phyloP scores from a whole-genome alignment of 2,329 filamentous ascomycete genomes.

The Penicillium occitanis region DNA sequence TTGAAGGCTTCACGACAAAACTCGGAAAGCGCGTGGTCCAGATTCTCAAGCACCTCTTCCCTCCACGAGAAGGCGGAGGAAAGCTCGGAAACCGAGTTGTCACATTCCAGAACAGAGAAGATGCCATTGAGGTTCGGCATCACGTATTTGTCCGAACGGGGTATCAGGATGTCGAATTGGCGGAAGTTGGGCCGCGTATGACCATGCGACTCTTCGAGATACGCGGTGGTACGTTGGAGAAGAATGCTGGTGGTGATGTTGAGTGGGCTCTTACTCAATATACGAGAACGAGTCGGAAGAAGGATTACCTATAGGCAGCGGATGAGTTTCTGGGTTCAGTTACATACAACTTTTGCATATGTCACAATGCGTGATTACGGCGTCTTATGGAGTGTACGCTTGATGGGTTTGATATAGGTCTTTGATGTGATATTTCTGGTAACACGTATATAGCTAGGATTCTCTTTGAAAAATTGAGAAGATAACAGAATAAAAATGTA shows the following conservation, averaged over 20 bases:
- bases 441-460: neutral
- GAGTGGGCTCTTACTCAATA: slow-evolving; percentile 98
- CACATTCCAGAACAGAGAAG: slow-evolving; percentile 89
- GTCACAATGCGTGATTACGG: slow-evolving; percentile 16
- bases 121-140: slow-evolving; percentile 84
- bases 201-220: slow-evolving; percentile 98
- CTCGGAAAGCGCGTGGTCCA: slow-evolving; percentile 82
- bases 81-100: slow-evolving; percentile 88
- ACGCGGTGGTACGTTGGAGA: slow-evolving; percentile 83
- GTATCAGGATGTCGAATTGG: slow-evolving; percentile 83
- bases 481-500: neutral
- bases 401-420: slow-evolving; percentile 1
- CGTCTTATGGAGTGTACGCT: slow-evolving; percentile 16
- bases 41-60: slow-evolving; percentile 91
- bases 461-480: neutral
- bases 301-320: slow-evolving; percentile 73
- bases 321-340: neutral
- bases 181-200: slow-evolving; percentile 90
- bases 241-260: slow-evolving; percentile 83
- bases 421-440: slow-evolving; percentile 3
- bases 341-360: slow-evolving; percentile 15
- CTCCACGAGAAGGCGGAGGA: slow-evolving; percentile 75
- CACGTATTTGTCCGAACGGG: slow-evolving; percentile 93
- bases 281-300: slow-evolving; percentile 89
- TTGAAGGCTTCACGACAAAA: slow-evolving; percentile 84